Evolutionary conservation across 1,284 basidiomycete species (phyloP).

Genomic region (Neonothopanus nambi): DNA sequence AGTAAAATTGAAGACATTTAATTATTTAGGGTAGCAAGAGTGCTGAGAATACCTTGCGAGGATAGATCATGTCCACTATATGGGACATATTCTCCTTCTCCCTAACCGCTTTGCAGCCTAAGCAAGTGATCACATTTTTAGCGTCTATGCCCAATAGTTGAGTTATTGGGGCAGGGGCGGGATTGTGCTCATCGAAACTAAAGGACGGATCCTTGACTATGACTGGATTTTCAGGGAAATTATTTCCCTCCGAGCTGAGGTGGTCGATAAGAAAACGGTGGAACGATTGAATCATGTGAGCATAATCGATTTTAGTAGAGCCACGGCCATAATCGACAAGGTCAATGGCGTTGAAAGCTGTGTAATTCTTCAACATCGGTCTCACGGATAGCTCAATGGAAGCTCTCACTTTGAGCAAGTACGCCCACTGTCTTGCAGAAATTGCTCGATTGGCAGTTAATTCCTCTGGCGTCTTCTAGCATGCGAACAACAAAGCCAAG

Average conservation of each 20-base stretch:
- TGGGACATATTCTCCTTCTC: slow-evolving; percentile 79
- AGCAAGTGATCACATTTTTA: slow-evolving; percentile 75
- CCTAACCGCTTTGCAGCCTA: slow-evolving; percentile 69
- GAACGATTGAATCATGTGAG: slow-evolving; percentile 90
- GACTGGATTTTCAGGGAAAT: slow-evolving; percentile 58
- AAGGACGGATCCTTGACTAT: slow-evolving; percentile 40
- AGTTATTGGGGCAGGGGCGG: slow-evolving; percentile 66
- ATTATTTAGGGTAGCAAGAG: background rate
- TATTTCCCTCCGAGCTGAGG: slow-evolving; percentile 69
- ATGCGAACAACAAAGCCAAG: slow-evolving; percentile 94
- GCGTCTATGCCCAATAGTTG: slow-evolving; percentile 81
- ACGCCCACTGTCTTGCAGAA: slow-evolving; percentile 92
- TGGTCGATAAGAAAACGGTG: slow-evolving; percentile 92
- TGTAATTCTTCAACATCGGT: background rate
- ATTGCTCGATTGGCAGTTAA: slow-evolving; percentile 95
- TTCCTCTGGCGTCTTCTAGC: slow-evolving; percentile 93
- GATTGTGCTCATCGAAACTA: slow-evolving; percentile 30
- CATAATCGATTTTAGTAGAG: slow-evolving; percentile 71
- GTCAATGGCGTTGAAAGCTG: slow-evolving; percentile 79
- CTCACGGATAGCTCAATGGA: background rate
- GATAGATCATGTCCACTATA: slow-evolving; percentile 88
- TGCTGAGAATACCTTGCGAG: slow-evolving; percentile 63
- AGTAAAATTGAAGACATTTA: slow-evolving; percentile 27
- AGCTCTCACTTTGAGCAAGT: slow-evolving; percentile 65
- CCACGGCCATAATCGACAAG: slow-evolving; percentile 89